Evolutionary conservation across 352 stramenopile genomes (phyloP), one percentile per base, ranked within the genome.

Genomic region (Globisporangium recalcitrans): DNA sequence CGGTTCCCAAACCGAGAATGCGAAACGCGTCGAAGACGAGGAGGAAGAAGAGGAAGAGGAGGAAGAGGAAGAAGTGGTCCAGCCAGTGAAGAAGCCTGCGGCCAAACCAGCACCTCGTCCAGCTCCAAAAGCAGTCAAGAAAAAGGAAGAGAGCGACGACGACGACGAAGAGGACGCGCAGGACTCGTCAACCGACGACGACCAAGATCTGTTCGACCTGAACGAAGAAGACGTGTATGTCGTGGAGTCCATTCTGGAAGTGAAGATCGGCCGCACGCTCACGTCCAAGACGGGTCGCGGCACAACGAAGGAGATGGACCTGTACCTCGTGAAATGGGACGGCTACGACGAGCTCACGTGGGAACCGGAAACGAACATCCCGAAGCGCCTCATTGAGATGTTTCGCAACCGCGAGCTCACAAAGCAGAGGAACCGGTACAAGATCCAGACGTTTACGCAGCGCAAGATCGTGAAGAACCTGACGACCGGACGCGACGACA

Each of bases 291-390:
- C 70, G 1, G 63, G 49, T 34, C 71, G 63, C 19, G 65, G 62
- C 24, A 67, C 70, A 32, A 75, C 68, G 1, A 91, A 91, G 58
- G 82, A 91, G 51, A 67, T 71, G 8, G 82, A 91, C 58, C 63
- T 88, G 42, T 90, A 82, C 48, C 73, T 92, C 8, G 80, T 90
- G 34, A 92, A 92, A 48, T 92, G 83, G 83, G 80, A 88, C 54
- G 74, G 75, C 38, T 92, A 90, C 68, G 67, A 92, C 34, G 83
- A 92, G 60, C 68, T 92, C 6, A 92, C 83, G 27, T 92, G 83
- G 83, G 83, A 92, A 46, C 80, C 83, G 0, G 75, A 87, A 13
- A 58, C 70, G 8, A 90, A 92, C 54, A 88, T 92, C 51, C 83
- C 82, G 5, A 73, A 73, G 8, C 77, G 74, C 1, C 67, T 91